Evolutionary conservation across 331 rosid genomes (phyloP).

Genomic region (Acacia concinna): DNA sequence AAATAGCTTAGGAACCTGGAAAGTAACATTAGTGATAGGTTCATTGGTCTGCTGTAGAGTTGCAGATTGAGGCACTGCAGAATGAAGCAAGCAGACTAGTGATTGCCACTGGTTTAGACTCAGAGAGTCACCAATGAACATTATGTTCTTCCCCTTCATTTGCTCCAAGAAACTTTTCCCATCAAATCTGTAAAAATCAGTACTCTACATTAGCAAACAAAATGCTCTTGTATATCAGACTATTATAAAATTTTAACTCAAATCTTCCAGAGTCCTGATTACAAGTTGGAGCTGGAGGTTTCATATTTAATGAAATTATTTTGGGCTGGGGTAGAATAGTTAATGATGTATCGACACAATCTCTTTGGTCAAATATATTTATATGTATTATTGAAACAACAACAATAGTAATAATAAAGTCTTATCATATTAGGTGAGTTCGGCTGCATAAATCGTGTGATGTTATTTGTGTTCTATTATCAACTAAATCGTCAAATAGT

Average conservation of each 20-base stretch:
- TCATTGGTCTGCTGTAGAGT: not conserved
- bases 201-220: not conserved
- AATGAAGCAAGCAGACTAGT: conserved; percentile 56
- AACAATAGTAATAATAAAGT: too few relatives aligned
- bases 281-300: not conserved
- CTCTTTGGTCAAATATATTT: not conserved
- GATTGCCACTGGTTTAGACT: conserved; percentile 71
- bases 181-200: conserved; percentile 43
- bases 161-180: conserved; percentile 45
- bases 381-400: too few relatives aligned
- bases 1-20: conserved; percentile 31
- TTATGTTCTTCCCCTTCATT: conserved; percentile 54
- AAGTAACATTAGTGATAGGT: conserved; percentile 17
- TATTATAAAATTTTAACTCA: not conserved
- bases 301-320: not conserved
- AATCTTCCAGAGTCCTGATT: not conserved
- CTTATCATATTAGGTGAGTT: too few relatives aligned
- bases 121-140: conserved; percentile 73
- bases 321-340: not conserved
- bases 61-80: conserved; percentile 43
- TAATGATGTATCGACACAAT: not conserved
- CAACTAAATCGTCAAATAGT: too few relatives aligned
- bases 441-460: too few relatives aligned
- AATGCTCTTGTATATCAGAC: not conserved
- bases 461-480: too few relatives aligned